Base-by-base conservation (phyloP, 331 rosid genomes). In the Saraca asoca region DNA sequence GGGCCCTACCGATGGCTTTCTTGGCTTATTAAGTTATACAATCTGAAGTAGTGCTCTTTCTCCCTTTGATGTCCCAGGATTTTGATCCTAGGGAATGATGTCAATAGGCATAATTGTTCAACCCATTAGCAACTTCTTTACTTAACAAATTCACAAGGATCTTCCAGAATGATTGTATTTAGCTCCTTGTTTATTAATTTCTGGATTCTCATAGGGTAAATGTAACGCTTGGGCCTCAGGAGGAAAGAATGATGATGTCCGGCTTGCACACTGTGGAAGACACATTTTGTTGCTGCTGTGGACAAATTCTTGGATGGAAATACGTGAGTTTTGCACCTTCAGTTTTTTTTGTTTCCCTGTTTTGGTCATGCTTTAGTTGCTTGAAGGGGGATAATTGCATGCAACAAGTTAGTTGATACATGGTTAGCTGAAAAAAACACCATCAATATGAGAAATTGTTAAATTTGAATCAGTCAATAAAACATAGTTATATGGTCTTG, bases 251-350 rank as follows among this genome's bases (percentile, higher is more conserved):
- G 56, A 87, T 87, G 94, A 18, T 75, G 67, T 84, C 90, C 42
- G 94, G 94, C 51, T 33, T 79, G 78, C 95, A 92, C 72, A 92
- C 93, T 0, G 98, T 89, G 60, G 89, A 89, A 85, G 98, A 92
- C 74, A 79, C 84, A 62, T 83, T 82, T 73, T 89, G 96, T 74
- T 87, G 95, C 84, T 73, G 86, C 79, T 92, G 95, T 42, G 96
- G 96, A 61, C 93, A 89, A 76, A 56, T 82, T 74, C 88, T 92
- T 72, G 95, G 98, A 41, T 92, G 96, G 98, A 92, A 85, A 92
- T 92, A 92, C 83, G 96, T 89, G 78, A 80, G 88, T 42, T 80
- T 64, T 69, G 35, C 71, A 45, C 16, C 50, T 54, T 6, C 44
- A 11, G 55, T 46, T 57, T 58, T 45, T 43, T 62, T 64, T 24